Percentiles rank a stretch among this genome's conserved stretches.
These are phyloP conservation scores for Saussurea involucrata DNA, from an alignment of 129 eudicot species.

Conservation along the genomic window DNA sequence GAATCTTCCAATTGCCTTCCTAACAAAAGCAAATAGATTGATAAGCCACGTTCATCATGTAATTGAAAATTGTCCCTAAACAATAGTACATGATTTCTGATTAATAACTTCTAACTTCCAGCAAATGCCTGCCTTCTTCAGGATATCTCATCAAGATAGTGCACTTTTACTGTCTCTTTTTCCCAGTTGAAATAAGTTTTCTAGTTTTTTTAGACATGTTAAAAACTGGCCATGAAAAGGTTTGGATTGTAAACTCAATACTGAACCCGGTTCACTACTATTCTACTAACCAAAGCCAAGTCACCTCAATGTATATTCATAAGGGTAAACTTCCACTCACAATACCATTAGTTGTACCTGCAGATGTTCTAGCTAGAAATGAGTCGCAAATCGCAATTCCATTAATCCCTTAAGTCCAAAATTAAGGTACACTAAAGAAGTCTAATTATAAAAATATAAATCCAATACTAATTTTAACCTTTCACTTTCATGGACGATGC, in stretches of 20 bases:
- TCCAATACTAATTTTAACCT: background rate
- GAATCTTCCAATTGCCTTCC: constrained; percentile 95
- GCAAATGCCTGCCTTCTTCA: background rate
- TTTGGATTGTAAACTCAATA: background rate
- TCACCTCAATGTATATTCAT: background rate
- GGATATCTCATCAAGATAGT: background rate
- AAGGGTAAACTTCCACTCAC: background rate
- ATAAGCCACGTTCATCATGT: background rate
- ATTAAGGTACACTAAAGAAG: background rate
- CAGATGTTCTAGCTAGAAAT: background rate
- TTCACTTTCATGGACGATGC: background rate
- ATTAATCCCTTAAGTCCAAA: background rate
- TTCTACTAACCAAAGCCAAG: background rate
- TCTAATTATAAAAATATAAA: background rate
- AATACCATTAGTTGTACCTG: background rate
- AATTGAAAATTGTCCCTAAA: background rate
- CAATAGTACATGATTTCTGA: background rate
- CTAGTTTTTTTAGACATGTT: background rate
- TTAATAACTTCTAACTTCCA: background rate
- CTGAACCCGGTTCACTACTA: background rate
- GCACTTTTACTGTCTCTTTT: background rate
- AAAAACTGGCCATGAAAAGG: background rate
- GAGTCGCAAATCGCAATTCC: background rate
- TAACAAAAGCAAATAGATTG: constrained; percentile 27
- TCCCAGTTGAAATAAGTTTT: background rate